These are phyloP conservation scores for Tilletia caries DNA, from an alignment of 1,284 basidiomycete species.

Conservation along the genomic window DNA sequence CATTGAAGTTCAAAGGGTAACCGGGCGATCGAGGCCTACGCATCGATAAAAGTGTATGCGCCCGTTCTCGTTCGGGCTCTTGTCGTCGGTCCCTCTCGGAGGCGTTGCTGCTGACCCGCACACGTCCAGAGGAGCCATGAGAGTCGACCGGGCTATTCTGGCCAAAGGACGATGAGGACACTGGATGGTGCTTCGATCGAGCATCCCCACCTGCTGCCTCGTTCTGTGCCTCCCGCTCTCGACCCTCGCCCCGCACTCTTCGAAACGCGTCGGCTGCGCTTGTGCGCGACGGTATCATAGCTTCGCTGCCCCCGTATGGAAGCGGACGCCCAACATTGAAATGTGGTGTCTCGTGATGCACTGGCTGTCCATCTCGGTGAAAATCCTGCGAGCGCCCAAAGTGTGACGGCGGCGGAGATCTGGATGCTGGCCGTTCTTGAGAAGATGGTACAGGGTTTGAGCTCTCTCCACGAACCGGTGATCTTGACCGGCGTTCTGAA, in stretches of 20 bases:
- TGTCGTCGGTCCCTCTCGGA: not conserved
- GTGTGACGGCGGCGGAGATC: too few species aligned
- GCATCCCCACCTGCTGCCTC: too few species aligned
- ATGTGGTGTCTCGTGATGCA: too few species aligned
- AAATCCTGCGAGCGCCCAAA: too few species aligned
- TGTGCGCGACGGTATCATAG: not conserved
- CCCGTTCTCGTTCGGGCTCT: not conserved
- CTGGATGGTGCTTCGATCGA: too few species aligned
- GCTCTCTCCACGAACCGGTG: not conserved
- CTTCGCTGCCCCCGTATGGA: too few species aligned
- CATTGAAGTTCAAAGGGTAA: not conserved
- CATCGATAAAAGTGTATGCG: not conserved
- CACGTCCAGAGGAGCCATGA: not conserved
- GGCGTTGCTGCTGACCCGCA: slow-evolving; percentile 4
- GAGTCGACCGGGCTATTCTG: not conserved
- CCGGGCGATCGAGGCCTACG: not conserved
- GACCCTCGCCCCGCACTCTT: not conserved
- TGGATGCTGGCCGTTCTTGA: too few species aligned
- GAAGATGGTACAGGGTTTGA: too few species aligned
- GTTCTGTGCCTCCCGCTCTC: too few species aligned
- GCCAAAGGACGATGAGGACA: not conserved
- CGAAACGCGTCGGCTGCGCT: slow-evolving; percentile 1
- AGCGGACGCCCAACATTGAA: too few species aligned
- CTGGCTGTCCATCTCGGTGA: too few species aligned
- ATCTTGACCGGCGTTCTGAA: not conserved